Conservation (phyloP, 176 grass and related monocot species). For the Aegilops speltoides region DNA sequence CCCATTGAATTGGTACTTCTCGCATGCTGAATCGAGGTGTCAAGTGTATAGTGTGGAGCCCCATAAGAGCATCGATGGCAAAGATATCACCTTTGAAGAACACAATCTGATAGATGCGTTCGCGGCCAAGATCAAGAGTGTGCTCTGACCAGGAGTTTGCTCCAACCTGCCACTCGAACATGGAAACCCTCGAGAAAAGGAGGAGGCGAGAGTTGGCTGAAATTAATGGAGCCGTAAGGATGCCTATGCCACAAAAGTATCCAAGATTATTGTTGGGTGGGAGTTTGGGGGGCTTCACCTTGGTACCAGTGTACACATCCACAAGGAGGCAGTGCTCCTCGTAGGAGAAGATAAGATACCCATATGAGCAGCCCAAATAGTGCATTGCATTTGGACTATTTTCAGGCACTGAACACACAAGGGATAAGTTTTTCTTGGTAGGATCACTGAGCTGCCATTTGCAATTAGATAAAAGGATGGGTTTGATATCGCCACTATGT, state of each 20-base stretch:
- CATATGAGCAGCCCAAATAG: neutral
- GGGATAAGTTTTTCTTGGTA: neutral
- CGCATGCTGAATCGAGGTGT: neutral
- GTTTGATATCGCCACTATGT: neutral
- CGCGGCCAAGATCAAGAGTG: neutral
- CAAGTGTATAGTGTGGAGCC: neutral
- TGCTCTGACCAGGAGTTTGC: neutral
- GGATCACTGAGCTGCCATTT: neutral
- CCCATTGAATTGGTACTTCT: neutral
- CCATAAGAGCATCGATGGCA: neutral
- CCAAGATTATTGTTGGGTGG: neutral
- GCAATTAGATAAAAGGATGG: neutral
- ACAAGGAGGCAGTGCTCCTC: neutral
- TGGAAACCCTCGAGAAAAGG: neutral
- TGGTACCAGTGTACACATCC: neutral
- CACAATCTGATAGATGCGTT: neutral
- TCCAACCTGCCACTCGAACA: neutral
- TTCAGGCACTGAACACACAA: neutral
- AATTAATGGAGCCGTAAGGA: neutral
- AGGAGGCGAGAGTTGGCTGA: neutral
- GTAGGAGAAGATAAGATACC: neutral
- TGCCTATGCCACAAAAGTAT: neutral
- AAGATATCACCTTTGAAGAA: neutral
- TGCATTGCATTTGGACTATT: neutral
- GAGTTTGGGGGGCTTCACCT: neutral